Conservation (phyloP, 2,329 filamentous ascomycete species). For the Corinectria fuckeliana region DNA sequence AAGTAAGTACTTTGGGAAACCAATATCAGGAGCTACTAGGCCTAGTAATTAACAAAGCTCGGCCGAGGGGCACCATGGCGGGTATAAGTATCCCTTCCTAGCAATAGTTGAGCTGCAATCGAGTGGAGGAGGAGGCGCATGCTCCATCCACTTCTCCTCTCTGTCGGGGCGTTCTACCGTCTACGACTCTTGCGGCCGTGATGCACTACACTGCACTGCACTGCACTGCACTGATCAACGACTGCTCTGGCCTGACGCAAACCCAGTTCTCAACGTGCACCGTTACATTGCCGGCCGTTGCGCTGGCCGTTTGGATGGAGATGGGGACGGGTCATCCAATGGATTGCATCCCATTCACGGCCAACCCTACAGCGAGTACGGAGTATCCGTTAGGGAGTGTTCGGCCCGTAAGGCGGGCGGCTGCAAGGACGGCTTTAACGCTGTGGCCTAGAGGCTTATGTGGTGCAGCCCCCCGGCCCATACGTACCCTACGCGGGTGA, state of each 20-base stretch:
- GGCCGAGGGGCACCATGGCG: slow-evolving; percentile 2
- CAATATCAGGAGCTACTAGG: background rate
- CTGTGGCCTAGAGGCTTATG: background rate
- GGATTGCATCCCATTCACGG: too few relatives aligned
- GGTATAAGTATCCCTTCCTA: slow-evolving; percentile 8
- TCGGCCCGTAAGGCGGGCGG: background rate
- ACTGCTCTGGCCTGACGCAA: background rate
- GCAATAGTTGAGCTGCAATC: slow-evolving; percentile 2
- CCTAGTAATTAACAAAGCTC: too few relatives aligned
- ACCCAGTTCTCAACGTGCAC: background rate
- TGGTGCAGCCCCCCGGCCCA: background rate
- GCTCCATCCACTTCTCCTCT: background rate
- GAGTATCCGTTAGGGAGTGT: background rate
- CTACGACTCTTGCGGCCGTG: background rate
- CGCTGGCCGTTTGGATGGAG: too few relatives aligned
- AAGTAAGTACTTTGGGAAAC: background rate
- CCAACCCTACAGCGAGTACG: too few relatives aligned
- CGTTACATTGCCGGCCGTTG: background rate
- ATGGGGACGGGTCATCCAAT: too few relatives aligned
- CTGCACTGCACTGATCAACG: background rate
- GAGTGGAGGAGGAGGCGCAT: slow-evolving; percentile 4
- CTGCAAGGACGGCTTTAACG: background rate
- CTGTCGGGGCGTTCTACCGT: background rate
- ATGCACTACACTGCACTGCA: too few relatives aligned
- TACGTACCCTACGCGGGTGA: too few relatives aligned